Base-by-base conservation (phyloP, 805 yeast species). In the Metschnikowia kofuensis region DNA sequence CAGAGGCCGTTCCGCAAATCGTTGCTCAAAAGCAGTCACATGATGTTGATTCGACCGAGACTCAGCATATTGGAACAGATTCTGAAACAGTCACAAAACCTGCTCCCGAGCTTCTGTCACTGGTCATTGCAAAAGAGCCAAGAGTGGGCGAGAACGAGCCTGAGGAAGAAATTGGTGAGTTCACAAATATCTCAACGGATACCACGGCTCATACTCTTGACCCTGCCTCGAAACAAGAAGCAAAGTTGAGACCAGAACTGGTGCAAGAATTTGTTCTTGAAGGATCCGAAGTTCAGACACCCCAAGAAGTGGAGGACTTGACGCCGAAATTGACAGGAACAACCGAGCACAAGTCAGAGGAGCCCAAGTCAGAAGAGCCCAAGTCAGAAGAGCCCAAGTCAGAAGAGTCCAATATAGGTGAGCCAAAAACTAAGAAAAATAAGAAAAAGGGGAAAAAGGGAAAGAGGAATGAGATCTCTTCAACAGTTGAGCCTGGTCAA, bases 391-490 rank as follows among this genome's bases (percentile, higher is more conserved):
- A 32, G 27, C 16, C 16, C 21, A 35, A 10, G 27, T 34, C 26
- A 13, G 36, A 35, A 26, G 42, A 31, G 36, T 15, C 38, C 27
- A 34, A 29, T 8, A 34, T 11, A 11, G 32, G 8, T 7, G 54
- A 26, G 16, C 47, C 44, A 7, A 35, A 29, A 21, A 32, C 32
- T 13, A 35, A 44, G 36, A 44, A 42, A 8, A 47, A 34, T 10
- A 43, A 43, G 36, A 43, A 43, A 15, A 42, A 47, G 40, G 44
- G 43, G 9, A 42, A 38, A 34, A 47, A 38, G 14, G 29, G 38
- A 21, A 46, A 36, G 36, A 30, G 30, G 14, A 5, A 6, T n/a
- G 41, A 35, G 2, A 14, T 7, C 31, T 10, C 7, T 10, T 8
- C 10, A 10, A 10, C 31, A 7, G 10, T 7, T 10, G 31, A 10